Evolutionary conservation across 192 early-diverging fungal species (phyloP).

Genomic region (Radiomyces spectabilis): DNA sequence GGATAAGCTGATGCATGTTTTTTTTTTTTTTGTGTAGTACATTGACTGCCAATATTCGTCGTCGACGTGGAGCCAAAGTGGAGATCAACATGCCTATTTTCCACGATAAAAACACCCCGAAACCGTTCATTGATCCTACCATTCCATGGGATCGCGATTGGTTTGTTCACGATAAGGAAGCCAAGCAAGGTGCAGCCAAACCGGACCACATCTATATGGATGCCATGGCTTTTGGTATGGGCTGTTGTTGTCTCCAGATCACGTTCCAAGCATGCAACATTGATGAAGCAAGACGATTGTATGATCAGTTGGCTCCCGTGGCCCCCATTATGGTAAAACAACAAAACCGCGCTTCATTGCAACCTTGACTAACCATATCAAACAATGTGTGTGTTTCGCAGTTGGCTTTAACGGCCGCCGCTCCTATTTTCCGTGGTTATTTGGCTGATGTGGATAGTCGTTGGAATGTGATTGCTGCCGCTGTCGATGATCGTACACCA

Average conservation of each 20-base stretch:
- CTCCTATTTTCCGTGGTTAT: constrained; percentile 92
- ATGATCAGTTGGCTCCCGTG: constrained; percentile 90
- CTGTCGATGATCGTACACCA: constrained; percentile 87
- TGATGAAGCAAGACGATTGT: constrained; percentile 84
- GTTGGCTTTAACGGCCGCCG: constrained; percentile 85
- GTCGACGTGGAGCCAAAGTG: constrained; percentile 89
- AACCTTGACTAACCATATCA: background rate
- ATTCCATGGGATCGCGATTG: constrained; percentile 53
- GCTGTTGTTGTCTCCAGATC: constrained; percentile 95
- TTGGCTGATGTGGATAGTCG: constrained; percentile 93
- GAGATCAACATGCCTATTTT: constrained; percentile 95
- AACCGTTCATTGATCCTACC: constrained; percentile 76
- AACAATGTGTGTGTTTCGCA: constrained; percentile 6
- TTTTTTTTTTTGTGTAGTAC: constrained; percentile 39
- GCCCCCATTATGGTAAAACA: constrained; percentile 76
- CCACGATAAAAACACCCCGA: constrained; percentile 83
- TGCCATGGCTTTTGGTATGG: constrained; percentile 98
- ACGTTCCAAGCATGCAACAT: constrained; percentile 95
- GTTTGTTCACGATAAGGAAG: constrained; percentile 63
- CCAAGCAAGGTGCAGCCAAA: constrained; percentile 72
- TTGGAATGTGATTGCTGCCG: constrained; percentile 93
- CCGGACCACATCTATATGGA: constrained; percentile 97
- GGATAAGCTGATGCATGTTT: background rate
- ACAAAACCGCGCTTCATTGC: background rate
- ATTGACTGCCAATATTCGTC: constrained; percentile 88